Base-by-base conservation (phyloP, 148 eudicot species). In the Rhododendron griersonianum region DNA sequence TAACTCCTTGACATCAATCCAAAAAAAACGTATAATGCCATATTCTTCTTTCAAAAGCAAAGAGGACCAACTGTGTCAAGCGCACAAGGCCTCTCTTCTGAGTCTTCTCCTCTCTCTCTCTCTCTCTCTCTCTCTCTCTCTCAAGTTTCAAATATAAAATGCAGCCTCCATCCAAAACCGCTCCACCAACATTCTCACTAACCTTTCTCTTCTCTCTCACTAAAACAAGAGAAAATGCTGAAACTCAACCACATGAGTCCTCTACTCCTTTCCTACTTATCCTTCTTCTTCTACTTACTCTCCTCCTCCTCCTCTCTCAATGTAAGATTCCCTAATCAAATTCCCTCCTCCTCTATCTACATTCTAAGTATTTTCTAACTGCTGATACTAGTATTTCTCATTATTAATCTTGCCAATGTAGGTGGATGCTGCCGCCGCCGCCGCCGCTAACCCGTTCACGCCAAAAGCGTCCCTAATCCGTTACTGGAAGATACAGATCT, bases 401-500 rank as follows among this genome's bases (percentile, higher is more conserved):
- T 23, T 77, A 55, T 25, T 11, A 65, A 10, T 67, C 14, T 1
- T 28, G 71, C 13, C 51, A 83, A 88, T 91, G 87, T 44, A 84
- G 92, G 91, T 87, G 41, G 84, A 9, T 6, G 6, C 30, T 0
- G 59, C 59, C 59, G 81, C 61, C 21, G 21, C 19, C 16, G 23
- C 23, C 0, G 6, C 33, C 57, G 37, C 80, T 39, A 92, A 91
- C 81, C 94, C 94, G 13, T 92, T 92, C 87, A 73, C 92, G 4
- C 93, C 92, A 7, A 86, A 84, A 23, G 94, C 92, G 0, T 82
- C 67, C 7, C 89, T 89, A 71, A 89, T 89, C 37, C 87, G 94
- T n/a, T 91, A 92, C 94, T 92, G 94, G 94, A 91, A 90, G 75
- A 91, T 87, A 86, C 85, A 87, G 90, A 90, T 91, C 92, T 90